Conservation (phyloP, 257 asterid species). For the Galeopsis tetrahit region DNA sequence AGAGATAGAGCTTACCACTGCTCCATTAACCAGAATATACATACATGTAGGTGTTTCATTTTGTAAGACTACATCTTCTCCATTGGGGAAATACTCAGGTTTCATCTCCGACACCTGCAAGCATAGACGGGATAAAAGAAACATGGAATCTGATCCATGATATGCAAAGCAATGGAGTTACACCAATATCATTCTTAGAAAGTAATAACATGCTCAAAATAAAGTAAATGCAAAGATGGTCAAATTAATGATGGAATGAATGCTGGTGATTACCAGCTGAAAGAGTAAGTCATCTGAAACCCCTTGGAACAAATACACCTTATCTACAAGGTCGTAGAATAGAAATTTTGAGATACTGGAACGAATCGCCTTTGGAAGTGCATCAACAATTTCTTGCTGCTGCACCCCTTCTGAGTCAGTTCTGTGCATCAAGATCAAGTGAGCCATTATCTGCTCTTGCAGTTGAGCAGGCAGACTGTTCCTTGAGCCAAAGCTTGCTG, state of each 20-base stretch:
- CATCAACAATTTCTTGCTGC: slow-evolving; percentile 79
- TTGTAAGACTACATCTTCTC: slow-evolving; percentile 72
- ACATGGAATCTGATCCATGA: background rate
- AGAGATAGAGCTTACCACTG: slow-evolving; percentile 54
- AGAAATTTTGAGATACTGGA: slow-evolving; percentile 74
- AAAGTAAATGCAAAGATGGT: slow-evolving; percentile 6
- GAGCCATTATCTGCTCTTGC: slow-evolving; percentile 80
- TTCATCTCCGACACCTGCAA: slow-evolving; percentile 74
- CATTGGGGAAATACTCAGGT: slow-evolving; percentile 74
- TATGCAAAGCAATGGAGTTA: background rate
- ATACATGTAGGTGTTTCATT: slow-evolving; percentile 80
- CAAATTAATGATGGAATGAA: background rate
- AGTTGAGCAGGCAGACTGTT: slow-evolving; percentile 68
- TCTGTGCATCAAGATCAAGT: slow-evolving; percentile 75
- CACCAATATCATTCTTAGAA: background rate
- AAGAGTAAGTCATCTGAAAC: slow-evolving; percentile 81
- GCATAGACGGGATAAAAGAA: background rate
- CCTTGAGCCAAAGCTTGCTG: slow-evolving; percentile 76
- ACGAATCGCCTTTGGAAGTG: slow-evolving; percentile 83
- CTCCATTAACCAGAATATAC: slow-evolving; percentile 69
- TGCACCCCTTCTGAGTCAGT: slow-evolving; percentile 81
- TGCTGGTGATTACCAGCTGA: slow-evolving; percentile 67
- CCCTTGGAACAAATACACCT: slow-evolving; percentile 74
- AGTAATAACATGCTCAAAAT: background rate
- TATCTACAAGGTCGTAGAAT: slow-evolving; percentile 67